Conservation (phyloP, 352 stramenopile genomes). For the Pythium phragmiticola region DNA sequence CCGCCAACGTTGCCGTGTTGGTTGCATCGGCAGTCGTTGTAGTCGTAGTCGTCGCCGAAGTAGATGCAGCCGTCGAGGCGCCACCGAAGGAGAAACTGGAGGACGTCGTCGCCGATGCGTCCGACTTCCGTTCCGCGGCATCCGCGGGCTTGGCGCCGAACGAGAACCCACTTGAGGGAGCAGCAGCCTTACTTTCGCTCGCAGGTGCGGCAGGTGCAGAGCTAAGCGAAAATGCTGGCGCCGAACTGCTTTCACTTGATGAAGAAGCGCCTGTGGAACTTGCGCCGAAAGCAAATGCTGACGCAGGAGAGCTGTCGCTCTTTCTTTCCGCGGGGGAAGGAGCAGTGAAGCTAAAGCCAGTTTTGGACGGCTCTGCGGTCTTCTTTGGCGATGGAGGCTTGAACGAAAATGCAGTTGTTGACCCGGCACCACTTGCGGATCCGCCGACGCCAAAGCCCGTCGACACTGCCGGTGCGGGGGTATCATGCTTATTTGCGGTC, state of each 20-base stretch:
- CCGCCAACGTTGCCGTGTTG: conserved; percentile 10
- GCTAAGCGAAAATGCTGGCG: conserved; percentile 13
- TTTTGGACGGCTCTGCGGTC: conserved; percentile 20
- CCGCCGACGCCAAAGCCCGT: conserved; percentile 27
- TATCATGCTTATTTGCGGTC: conserved; percentile 8
- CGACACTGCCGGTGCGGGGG: not conserved
- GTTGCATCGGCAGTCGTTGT: conserved; percentile 27
- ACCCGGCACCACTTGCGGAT: conserved; percentile 1
- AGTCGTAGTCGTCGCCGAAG: conserved; percentile 14
- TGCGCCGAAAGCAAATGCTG: conserved; percentile 8
- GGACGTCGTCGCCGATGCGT: conserved; percentile 3
- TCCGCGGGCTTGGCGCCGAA: conserved; percentile 23
- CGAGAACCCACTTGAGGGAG: conserved; percentile 19
- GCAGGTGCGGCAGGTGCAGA: conserved; percentile 7
- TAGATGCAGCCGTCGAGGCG: conserved; percentile 12
- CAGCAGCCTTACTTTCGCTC: conserved; percentile 21
- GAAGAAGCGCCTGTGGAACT: not conserved
- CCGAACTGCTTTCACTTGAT: conserved; percentile 21
- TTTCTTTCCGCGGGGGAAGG: conserved; percentile 21
- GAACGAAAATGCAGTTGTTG: conserved; percentile 21
- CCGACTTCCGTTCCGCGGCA: conserved; percentile 16
- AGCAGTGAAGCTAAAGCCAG: conserved; percentile 20
- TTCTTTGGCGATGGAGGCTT: conserved; percentile 33
- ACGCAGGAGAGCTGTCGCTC: conserved; percentile 5
- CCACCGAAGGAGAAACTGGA: conserved; percentile 33